These are phyloP conservation scores for Rhododendron vialii DNA, from an alignment of 148 eudicot species.

Conservation along the genomic window DNA sequence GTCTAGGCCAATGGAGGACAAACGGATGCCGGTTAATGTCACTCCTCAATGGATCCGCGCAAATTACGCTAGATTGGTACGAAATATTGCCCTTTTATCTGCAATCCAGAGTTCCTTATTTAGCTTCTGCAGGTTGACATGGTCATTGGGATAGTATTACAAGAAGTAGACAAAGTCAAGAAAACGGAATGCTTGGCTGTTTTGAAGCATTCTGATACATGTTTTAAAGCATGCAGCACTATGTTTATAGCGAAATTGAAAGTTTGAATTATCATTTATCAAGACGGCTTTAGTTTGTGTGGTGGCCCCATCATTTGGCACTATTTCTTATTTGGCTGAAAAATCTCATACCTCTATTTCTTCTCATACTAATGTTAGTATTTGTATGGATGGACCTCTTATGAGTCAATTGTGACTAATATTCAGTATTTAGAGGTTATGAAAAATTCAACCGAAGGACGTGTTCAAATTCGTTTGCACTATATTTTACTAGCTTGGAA, in stretches of 20 bases:
- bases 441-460: neutral
- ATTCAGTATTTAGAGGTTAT: neutral
- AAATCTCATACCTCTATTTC: neutral
- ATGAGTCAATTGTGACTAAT: neutral
- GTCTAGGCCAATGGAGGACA: slow-evolving; percentile 76
- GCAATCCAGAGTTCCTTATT: neutral
- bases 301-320: neutral
- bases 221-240: neutral
- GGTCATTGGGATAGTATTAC: neutral
- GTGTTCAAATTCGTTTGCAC: slow-evolving; percentile 5
- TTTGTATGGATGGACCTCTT: neutral
- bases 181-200: neutral
- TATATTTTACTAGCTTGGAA: neutral
- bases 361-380: neutral
- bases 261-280: neutral
- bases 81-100: neutral
- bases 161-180: neutral
- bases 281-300: neutral
- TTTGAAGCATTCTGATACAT: neutral
- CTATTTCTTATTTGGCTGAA: neutral
- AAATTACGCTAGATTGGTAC: slow-evolving; percentile 58
- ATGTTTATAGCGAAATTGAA: neutral
- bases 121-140: neutral
- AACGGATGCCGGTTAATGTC: slow-evolving; percentile 63
- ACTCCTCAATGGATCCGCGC: slow-evolving; percentile 83